These are phyloP conservation scores for Echeveria elegans DNA, from an alignment of 164 flowering plant genomes.

Conservation along the genomic window DNA sequence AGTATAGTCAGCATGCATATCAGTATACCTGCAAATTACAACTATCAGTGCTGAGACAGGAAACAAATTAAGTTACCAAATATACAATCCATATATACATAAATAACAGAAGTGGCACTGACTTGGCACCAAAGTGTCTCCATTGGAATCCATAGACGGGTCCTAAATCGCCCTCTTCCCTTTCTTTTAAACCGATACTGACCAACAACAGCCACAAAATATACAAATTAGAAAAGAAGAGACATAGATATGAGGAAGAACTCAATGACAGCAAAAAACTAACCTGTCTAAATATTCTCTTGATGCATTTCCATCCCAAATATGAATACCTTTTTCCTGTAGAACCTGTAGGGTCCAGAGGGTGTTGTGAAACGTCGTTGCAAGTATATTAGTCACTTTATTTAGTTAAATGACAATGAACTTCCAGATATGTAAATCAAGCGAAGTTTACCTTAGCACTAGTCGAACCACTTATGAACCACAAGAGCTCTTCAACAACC, in stretches of 20 bases:
- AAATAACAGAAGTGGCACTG: slow-evolving; percentile 4
- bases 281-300: slow-evolving; percentile 83
- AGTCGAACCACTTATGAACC: slow-evolving; percentile 97
- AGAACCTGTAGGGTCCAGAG: slow-evolving; percentile 38
- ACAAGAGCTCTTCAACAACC: slow-evolving; percentile 92
- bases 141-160: slow-evolving; percentile 97
- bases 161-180: slow-evolving; percentile 95
- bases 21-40: slow-evolving; percentile 68
- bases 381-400: not conserved
- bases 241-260: not conserved
- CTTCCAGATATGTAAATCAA: no score
- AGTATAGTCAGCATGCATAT: slow-evolving; percentile 90
- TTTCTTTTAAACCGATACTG: slow-evolving; percentile 66
- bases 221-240: not conserved
- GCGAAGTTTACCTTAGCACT: slow-evolving; percentile 91
- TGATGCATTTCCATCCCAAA: slow-evolving; percentile 95
- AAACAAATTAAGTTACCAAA: not conserved
- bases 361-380: not conserved
- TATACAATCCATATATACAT: not conserved
- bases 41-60: not conserved
- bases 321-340: slow-evolving; percentile 78
- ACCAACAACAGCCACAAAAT: slow-evolving; percentile 30
- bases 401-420: not conserved
- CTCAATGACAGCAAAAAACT: not conserved
- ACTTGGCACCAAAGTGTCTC: slow-evolving; percentile 98